These are phyloP conservation scores for Malassezia nana DNA, from an alignment of 1,284 basidiomycete species.

Conservation along the genomic window DNA sequence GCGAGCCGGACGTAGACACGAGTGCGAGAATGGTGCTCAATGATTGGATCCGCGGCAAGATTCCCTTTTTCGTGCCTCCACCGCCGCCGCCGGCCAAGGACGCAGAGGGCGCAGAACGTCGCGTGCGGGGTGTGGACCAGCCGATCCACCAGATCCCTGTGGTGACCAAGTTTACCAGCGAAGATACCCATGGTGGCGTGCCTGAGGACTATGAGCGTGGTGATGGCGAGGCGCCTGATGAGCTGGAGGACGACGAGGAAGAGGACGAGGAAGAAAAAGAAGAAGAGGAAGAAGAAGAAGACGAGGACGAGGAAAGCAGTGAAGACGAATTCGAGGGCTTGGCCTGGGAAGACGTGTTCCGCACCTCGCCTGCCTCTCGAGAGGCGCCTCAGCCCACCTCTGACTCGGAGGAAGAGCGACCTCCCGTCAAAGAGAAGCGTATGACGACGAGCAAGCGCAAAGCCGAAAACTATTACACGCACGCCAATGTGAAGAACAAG, in stretches of 20 bases:
- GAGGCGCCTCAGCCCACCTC: constrained; percentile 23
- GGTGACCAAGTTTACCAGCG: constrained; percentile 53
- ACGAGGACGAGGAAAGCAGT: constrained; percentile 40
- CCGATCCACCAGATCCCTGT: constrained; percentile 55
- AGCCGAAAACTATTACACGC: constrained; percentile 74
- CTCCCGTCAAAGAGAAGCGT: constrained; percentile 32
- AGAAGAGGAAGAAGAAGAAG: constrained; percentile 25
- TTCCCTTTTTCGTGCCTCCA: constrained; percentile 75
- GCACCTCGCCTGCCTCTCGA: constrained; percentile 27
- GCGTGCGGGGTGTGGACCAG: constrained; percentile 55
- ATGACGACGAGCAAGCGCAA: constrained; percentile 57
- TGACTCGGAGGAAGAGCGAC: constrained; percentile 20
- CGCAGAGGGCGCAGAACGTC: constrained; percentile 32
- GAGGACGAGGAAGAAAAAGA: constrained; percentile 25
- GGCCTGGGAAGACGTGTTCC: constrained; percentile 70
- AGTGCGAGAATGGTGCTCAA: constrained; percentile 90
- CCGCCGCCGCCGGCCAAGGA: constrained; percentile 50
- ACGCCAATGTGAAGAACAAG: constrained; percentile 49
- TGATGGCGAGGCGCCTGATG: constrained; percentile 19
- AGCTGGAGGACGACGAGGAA: constrained; percentile 20
- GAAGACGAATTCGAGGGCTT: constrained; percentile 54
- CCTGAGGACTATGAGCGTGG: constrained; percentile 44
- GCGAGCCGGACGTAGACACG: constrained; percentile 83
- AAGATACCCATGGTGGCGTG: constrained; percentile 41
- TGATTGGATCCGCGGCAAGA: constrained; percentile 94